These are phyloP conservation scores for Lichina pygmaea DNA, from an alignment of 495 filamentous ascomycete genomes.

Conservation along the genomic window DNA sequence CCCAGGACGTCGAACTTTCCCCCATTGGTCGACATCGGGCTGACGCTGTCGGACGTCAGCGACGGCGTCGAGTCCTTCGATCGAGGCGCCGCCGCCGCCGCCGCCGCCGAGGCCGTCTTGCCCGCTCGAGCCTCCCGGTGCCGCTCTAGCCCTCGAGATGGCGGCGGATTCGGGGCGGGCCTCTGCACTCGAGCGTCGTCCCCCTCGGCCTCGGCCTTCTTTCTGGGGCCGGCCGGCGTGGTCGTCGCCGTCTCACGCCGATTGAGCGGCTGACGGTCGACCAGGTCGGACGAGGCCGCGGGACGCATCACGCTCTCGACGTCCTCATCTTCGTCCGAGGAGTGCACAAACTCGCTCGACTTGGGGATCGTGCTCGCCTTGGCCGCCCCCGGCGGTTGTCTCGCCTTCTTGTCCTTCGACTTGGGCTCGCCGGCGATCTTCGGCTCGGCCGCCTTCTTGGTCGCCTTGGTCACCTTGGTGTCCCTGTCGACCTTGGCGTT, in stretches of 20 bases:
- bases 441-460: slow-evolving; percentile 9
- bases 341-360: slow-evolving; percentile 48
- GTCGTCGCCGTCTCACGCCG: slow-evolving; percentile 1
- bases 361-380: slow-evolving; percentile 25
- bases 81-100: neutral
- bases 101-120: neutral
- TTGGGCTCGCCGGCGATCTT: neutral
- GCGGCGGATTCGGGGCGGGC: neutral
- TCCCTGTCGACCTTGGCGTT: slow-evolving; percentile 4
- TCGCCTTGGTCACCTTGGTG: slow-evolving; percentile 4
- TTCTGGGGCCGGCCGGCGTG: slow-evolving; percentile 7
- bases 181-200: slow-evolving; percentile 5
- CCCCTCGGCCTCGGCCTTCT: slow-evolving; percentile 13
- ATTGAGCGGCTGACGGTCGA: slow-evolving; percentile 2
- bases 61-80: neutral
- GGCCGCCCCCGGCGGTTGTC: slow-evolving; percentile 3
- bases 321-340: slow-evolving; percentile 47
- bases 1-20: slow-evolving; percentile 9
- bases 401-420: slow-evolving; percentile 1
- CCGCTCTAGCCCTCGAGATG: neutral
- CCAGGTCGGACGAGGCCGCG: neutral
- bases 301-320: slow-evolving; percentile 7
- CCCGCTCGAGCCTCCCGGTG: neutral
- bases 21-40: neutral
- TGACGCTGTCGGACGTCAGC: slow-evolving; percentile 1